phyloP scores from a whole-genome alignment of 2,329 filamentous ascomycete genomes.

The Biscogniauxia mediterranea region DNA sequence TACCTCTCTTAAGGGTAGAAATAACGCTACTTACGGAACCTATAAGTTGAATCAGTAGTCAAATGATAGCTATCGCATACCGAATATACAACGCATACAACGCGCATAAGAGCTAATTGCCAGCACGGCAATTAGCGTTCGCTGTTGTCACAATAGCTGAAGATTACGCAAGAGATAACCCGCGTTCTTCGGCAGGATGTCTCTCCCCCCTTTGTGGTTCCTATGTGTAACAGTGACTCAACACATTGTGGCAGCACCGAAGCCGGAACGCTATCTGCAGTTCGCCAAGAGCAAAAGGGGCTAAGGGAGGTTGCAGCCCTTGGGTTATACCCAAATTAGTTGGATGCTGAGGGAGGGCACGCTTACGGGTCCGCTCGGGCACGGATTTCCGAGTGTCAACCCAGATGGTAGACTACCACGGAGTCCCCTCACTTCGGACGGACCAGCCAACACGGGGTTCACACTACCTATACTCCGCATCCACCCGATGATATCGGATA shows the following conservation, averaged over 20 bases:
- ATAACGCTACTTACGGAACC: not conserved
- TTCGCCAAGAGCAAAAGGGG: not conserved
- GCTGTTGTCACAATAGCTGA: too few relatives aligned
- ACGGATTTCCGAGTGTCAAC: not conserved
- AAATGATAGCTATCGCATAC: too few relatives aligned
- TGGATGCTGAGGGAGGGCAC: not conserved
- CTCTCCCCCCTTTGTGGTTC: not conserved
- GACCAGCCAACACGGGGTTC: not conserved
- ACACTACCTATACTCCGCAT: not conserved
- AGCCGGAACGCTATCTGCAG: not conserved
- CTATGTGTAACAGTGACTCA: not conserved
- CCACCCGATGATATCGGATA: not conserved
- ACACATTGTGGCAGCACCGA: not conserved
- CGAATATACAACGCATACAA: too few relatives aligned
- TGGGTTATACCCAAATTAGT: not conserved
- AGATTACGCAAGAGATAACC: not conserved
- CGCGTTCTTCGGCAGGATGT: not conserved
- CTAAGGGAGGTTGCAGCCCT: not conserved
- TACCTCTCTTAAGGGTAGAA: not conserved
- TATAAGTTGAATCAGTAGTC: not conserved
- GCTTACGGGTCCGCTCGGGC: not conserved
- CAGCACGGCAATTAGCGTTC: too few relatives aligned
- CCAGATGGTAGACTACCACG: not conserved
- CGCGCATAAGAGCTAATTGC: too few relatives aligned
- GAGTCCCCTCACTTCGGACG: not conserved